phyloP scores from a whole-genome alignment of 2,329 filamentous ascomycete species.

The Aspergillus amoenus region DNA sequence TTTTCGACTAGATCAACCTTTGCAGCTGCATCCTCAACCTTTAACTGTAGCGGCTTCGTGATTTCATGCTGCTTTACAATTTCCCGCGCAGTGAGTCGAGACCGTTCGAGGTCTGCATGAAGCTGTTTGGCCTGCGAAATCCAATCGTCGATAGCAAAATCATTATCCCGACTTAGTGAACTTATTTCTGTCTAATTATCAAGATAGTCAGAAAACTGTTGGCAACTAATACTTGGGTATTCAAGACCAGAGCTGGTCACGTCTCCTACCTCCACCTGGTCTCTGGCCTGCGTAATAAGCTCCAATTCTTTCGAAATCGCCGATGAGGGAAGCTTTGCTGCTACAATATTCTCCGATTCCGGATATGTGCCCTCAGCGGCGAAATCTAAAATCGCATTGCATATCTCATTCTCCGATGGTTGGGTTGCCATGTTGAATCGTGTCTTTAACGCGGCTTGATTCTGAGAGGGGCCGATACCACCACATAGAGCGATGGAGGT shows the following conservation, averaged over 20 bases:
- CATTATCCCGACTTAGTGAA: slow-evolving; percentile 71
- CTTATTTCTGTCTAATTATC: slow-evolving; percentile 67
- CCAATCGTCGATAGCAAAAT: slow-evolving; percentile 81
- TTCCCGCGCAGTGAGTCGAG: slow-evolving; percentile 74
- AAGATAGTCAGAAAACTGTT: slow-evolving; percentile 12
- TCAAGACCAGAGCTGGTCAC: background rate
- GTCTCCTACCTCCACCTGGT: slow-evolving; percentile 52
- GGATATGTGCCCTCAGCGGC: slow-evolving; percentile 58
- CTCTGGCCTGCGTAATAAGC: slow-evolving; percentile 51
- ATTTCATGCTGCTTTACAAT: slow-evolving; percentile 77
- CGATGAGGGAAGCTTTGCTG: slow-evolving; percentile 51
- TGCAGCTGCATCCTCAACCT: slow-evolving; percentile 60
- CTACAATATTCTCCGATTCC: slow-evolving; percentile 55
- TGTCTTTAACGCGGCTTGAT: slow-evolving; percentile 1
- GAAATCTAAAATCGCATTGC: slow-evolving; percentile 64
- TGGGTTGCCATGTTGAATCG: slow-evolving; percentile 35
- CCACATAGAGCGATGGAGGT: background rate
- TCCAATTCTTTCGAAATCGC: slow-evolving; percentile 52
- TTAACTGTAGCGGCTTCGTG: slow-evolving; percentile 61
- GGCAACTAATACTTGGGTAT: background rate
- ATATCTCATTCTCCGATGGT: slow-evolving; percentile 45
- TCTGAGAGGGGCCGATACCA: background rate
- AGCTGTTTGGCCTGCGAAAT: slow-evolving; percentile 79
- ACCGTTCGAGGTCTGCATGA: slow-evolving; percentile 80
- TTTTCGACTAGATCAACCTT: slow-evolving; percentile 58